A percentile compares a stretch with the other conserved stretches of the same genome.
Evolutionary conservation across 2,329 filamentous ascomycete species (phyloP).

Genomic region (Madurella fahalii): DNA sequence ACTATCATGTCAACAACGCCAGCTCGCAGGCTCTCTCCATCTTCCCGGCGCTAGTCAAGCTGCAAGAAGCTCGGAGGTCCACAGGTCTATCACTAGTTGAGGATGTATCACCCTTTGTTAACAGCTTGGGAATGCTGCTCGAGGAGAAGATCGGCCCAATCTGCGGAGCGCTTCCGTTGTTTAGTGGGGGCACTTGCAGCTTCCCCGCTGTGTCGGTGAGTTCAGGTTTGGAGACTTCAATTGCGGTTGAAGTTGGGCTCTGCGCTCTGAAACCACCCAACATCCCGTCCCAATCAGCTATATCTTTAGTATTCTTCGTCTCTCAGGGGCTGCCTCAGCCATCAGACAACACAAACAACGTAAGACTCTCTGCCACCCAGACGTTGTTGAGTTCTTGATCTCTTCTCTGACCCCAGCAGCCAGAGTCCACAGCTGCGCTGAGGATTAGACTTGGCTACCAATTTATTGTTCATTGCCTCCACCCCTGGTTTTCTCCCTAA

Average conservation of each 20-base stretch:
- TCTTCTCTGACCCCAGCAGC: neutral
- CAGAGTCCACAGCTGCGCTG: neutral
- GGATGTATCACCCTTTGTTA: too few relatives aligned
- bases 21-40: too few relatives aligned
- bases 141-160: neutral
- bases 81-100: too few relatives aligned
- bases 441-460: neutral
- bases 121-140: neutral
- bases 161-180: neutral
- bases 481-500: neutral
- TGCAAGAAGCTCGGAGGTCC: too few relatives aligned
- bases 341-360: neutral
- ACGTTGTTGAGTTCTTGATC: neutral
- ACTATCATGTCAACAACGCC: too few relatives aligned
- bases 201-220: slow-evolving; percentile 18
- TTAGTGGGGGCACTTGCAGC: neutral
- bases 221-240: neutral
- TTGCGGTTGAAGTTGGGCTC: too few relatives aligned
- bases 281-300: too few relatives aligned
- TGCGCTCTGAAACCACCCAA: too few relatives aligned
- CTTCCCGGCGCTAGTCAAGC: too few relatives aligned
- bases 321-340: too few relatives aligned
- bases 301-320: too few relatives aligned
- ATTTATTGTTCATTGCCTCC: neutral
- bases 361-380: neutral